Evolutionary conservation across 352 stramenopile species (phyloP).

Genomic region (Phytophthora tentaculata): DNA sequence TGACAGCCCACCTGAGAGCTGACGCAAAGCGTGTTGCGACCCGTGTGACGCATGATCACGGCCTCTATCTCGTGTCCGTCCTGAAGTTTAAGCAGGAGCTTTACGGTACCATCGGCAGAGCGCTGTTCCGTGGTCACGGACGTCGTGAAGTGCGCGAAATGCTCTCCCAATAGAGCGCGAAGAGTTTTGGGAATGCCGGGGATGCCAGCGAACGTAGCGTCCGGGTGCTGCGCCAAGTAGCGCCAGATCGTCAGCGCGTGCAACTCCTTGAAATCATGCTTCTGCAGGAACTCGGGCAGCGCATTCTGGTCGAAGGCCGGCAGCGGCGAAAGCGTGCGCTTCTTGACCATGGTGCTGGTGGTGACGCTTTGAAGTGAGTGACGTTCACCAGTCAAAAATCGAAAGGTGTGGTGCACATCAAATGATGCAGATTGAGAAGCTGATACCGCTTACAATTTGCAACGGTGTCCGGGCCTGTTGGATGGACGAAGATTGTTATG

Average conservation of each 20-base stretch:
- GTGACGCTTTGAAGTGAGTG: constrained; percentile 6
- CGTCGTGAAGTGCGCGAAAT: constrained; percentile 86
- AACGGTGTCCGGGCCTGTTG: not conserved
- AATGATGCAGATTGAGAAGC: not conserved
- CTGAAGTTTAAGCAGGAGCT: constrained; percentile 90
- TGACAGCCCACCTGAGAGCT: constrained; percentile 98
- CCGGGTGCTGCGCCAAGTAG: constrained; percentile 66
- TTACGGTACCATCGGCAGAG: constrained; percentile 89
- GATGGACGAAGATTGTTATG: not conserved
- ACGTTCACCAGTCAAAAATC: not conserved
- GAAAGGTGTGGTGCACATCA: not conserved
- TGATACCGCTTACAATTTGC: not conserved
- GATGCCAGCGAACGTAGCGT: constrained; percentile 64
- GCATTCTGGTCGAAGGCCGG: constrained; percentile 76
- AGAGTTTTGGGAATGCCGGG: constrained; percentile 64
- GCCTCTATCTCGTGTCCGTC: constrained; percentile 94
- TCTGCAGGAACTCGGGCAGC: constrained; percentile 66
- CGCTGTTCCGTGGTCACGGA: constrained; percentile 78
- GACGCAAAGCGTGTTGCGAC: constrained; percentile 97
- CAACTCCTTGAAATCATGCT: constrained; percentile 77
- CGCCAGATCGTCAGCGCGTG: constrained; percentile 83
- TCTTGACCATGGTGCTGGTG: constrained; percentile 75
- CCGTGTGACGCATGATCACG: constrained; percentile 97
- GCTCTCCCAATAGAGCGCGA: constrained; percentile 55
- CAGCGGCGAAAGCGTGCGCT: constrained; percentile 76